Percentiles rank a stretch among this genome's conserved stretches.
These are phyloP conservation scores for Delitschia confertaspora DNA, from an alignment of 495 filamentous ascomycete species.

Conservation along the genomic window DNA sequence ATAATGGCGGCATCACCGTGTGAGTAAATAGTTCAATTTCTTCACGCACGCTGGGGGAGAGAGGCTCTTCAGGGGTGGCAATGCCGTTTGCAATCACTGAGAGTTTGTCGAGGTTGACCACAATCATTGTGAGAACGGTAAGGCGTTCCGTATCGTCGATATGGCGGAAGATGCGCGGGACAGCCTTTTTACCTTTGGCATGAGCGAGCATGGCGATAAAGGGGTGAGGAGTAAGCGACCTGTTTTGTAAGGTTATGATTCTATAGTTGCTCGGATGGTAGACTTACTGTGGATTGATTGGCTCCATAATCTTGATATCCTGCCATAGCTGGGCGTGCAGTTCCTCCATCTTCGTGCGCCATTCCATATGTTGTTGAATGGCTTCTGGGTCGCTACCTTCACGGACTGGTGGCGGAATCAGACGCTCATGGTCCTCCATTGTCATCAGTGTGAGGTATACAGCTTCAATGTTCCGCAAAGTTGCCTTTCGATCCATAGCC, in stretches of 20 bases:
- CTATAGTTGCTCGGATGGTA: neutral
- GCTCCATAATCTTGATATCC: conserved; percentile 80
- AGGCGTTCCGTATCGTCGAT: conserved; percentile 85
- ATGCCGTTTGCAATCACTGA: conserved; percentile 80
- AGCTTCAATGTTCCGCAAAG: conserved; percentile 73
- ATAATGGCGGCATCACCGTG: conserved; percentile 79
- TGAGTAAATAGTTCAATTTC: conserved; percentile 83
- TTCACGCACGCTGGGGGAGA: conserved; percentile 66
- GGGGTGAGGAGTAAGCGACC: conserved; percentile 63
- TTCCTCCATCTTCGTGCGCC: conserved; percentile 56
- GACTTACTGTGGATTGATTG: conserved; percentile 58
- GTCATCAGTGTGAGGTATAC: conserved; percentile 83
- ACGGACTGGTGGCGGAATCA: conserved; percentile 59
- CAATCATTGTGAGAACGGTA: conserved; percentile 88
- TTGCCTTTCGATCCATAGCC: conserved; percentile 64
- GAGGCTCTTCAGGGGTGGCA: conserved; percentile 55
- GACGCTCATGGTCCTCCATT: conserved; percentile 89
- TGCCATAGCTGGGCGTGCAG: conserved; percentile 79
- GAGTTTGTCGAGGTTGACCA: conserved; percentile 84
- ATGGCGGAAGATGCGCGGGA: conserved; percentile 89
- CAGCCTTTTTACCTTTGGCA: conserved; percentile 90
- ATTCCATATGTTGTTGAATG: conserved; percentile 59
- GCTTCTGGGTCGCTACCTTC: conserved; percentile 54
- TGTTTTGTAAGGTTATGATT: conserved; percentile 11
- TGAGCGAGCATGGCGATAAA: conserved; percentile 96